Conservation (phyloP, 1,139 yeast species). For the Yamadazyma trypodendri region DNA sequence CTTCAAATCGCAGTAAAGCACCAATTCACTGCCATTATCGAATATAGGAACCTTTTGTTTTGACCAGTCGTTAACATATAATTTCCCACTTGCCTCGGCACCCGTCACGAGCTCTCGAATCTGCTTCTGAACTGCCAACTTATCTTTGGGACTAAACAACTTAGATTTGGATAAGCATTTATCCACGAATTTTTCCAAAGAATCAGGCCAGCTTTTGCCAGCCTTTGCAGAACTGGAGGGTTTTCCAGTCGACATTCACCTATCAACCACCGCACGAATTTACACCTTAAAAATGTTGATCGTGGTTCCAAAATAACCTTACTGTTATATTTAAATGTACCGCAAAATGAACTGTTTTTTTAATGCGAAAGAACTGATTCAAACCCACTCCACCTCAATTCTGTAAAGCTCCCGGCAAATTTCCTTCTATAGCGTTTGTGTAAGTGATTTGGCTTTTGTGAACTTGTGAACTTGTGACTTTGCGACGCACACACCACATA, state of each 20-base stretch:
- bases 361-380: slow-evolving; percentile 3
- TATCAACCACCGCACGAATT: too few species aligned
- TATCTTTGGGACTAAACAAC: slow-evolving; percentile 19
- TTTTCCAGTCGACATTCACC: too few species aligned
- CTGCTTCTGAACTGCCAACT: slow-evolving; percentile 27
- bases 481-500: neutral
- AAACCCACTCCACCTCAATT: too few species aligned
- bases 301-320: too few species aligned
- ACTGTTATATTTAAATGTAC: too few species aligned
- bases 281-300: too few species aligned
- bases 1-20: slow-evolving; percentile 2
- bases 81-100: slow-evolving; percentile 47
- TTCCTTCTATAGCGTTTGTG: too few species aligned
- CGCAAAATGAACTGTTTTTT: too few species aligned
- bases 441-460: too few species aligned
- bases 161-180: slow-evolving; percentile 24
- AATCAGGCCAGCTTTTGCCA: slow-evolving; percentile 29
- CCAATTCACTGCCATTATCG: slow-evolving; percentile 18
- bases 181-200: slow-evolving; percentile 32
- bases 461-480: too few species aligned
- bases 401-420: too few species aligned
- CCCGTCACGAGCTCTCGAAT: slow-evolving; percentile 26
- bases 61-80: slow-evolving; percentile 63
- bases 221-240: neutral
- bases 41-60: slow-evolving; percentile 55